Conservation (phyloP, 768 basidiomycete genomes). For the Suillus americanus region DNA sequence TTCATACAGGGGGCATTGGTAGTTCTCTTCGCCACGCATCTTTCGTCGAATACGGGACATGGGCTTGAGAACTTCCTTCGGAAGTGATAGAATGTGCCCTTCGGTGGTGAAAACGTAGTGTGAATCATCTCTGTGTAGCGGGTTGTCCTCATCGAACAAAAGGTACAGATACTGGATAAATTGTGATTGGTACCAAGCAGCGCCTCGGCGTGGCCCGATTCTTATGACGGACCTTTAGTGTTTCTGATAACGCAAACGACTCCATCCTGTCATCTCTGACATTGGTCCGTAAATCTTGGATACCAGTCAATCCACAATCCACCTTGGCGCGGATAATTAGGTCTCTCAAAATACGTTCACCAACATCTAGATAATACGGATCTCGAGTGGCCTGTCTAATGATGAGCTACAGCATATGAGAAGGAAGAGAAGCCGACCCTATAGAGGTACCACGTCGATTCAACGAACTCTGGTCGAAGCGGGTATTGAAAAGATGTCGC, state of each 20-base stretch:
- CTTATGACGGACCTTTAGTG: slow-evolving; percentile 64
- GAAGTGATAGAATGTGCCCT: slow-evolving; percentile 82
- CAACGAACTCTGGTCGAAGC: slow-evolving; percentile 88
- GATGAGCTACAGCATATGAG: slow-evolving; percentile 8
- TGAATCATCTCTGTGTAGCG: slow-evolving; percentile 70
- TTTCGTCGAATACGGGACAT: slow-evolving; percentile 59
- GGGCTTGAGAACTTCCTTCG: slow-evolving; percentile 50
- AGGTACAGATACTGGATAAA: slow-evolving; percentile 80
- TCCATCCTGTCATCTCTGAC: slow-evolving; percentile 94
- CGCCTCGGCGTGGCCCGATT: background rate
- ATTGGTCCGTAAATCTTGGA: slow-evolving; percentile 76
- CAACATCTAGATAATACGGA: slow-evolving; percentile 89
- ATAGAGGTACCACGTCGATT: slow-evolving; percentile 96
- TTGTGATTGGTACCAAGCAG: slow-evolving; percentile 8
- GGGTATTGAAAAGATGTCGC: slow-evolving; percentile 81
- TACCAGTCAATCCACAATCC: slow-evolving; percentile 81
- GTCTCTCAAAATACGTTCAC: slow-evolving; percentile 80
- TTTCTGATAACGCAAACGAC: slow-evolving; percentile 92
- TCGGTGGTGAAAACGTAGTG: slow-evolving; percentile 95
- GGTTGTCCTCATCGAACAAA: slow-evolving; percentile 85
- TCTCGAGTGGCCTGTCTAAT: slow-evolving; percentile 81
- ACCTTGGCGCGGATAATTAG: slow-evolving; percentile 74
- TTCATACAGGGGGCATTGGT: slow-evolving; percentile 74
- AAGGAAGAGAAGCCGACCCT: slow-evolving; percentile 46
- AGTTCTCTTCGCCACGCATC: slow-evolving; percentile 59